Evolutionary conservation across 2,329 filamentous ascomycete genomes (phyloP), one percentile per base, ranked within the genome.

Genomic region (Sarocladium strictum): DNA sequence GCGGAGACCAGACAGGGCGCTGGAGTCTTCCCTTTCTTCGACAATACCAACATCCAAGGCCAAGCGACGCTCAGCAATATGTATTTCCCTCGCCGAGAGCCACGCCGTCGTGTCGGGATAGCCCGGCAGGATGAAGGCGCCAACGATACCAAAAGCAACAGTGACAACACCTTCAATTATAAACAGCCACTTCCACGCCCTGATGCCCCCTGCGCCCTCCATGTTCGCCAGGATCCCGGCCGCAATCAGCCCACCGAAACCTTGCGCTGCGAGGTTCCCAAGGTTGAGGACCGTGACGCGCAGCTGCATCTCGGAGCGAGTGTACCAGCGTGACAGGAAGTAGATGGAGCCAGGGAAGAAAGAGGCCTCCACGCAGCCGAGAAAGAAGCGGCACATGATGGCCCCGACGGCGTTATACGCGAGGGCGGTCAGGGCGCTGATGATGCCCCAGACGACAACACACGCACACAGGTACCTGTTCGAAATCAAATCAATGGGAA

Each of bases 21-120:
- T 75, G 60, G 80, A 72, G n/a, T 75, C 72, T 1, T 70, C 68
- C 0, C 72, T 70, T 59, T 83, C 80, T 56, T 83, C 79, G 1
- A 76, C 76, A 63, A 82, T 77, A 38, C 79, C 80, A 1, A 80
- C 78, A 58, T 83, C 80, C 64, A 83, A 79, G 2, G 77, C 64
- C 71, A 83, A 78, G 21, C 81, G 72, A 32, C 80, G 64, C 63
- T 80, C 76, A 0, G 80, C 80, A 40, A 83, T 70, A 58, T 75
- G 63, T 41, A 72, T 65, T 67, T 87, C 84, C 62, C 85, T 76
- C 27, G 80, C 75, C 1, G 77, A 78, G 0, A 83, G 61, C 79
- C 80, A 83, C 24, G 65, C 68, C 0, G 79, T 80, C 1, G 74
- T 79, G 40, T 73, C 66, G 1, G 79, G 79, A 15, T 79, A 81